A percentile compares a stretch with the other conserved stretches of the same genome.
These are phyloP conservation scores for Aureobasidium sp. DNA, from an alignment of 2,329 filamentous ascomycete species.

Conservation along the genomic window DNA sequence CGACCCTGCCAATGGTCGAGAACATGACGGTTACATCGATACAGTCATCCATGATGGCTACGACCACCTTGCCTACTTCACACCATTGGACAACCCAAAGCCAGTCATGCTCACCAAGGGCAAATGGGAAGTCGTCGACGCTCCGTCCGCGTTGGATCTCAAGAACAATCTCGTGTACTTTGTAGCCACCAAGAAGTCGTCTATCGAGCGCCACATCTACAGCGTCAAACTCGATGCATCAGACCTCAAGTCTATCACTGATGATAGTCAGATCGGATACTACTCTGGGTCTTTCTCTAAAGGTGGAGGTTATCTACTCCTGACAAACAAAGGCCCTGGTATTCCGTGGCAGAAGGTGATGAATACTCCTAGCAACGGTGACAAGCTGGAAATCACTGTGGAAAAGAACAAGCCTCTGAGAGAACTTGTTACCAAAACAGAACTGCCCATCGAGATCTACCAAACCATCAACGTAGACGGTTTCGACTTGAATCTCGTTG, in stretches of 20 bases:
- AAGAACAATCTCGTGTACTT: conserved; percentile 87
- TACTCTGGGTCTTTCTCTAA: conserved; percentile 79
- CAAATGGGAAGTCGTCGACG: conserved; percentile 82
- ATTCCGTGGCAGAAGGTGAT: conserved; percentile 89
- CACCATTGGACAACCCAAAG: conserved; percentile 72
- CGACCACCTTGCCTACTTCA: conserved; percentile 90
- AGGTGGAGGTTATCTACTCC: conserved; percentile 71
- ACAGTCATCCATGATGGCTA: conserved; percentile 77
- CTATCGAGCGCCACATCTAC: conserved; percentile 87
- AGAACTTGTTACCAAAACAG: conserved; percentile 62
- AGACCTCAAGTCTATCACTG: conserved; percentile 63
- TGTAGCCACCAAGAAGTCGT: conserved; percentile 73
- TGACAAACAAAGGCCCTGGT: conserved; percentile 74
- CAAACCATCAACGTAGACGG: conserved; percentile 78
- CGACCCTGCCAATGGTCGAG: conserved; percentile 59
- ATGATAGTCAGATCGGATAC: conserved; percentile 65
- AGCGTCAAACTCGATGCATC: conserved; percentile 75
- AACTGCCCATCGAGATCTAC: conserved; percentile 75
- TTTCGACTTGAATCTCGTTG: conserved; percentile 63
- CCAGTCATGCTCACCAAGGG: conserved; percentile 82
- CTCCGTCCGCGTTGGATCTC: conserved; percentile 76
- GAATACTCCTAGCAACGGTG: conserved; percentile 63
- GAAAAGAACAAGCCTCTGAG: conserved; percentile 70
- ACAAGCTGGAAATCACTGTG: conserved; percentile 59
- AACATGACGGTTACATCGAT: conserved; percentile 86